Evolutionary conservation across 1,284 basidiomycete species (phyloP).

Genomic region (Pseudozyma thailandica): DNA sequence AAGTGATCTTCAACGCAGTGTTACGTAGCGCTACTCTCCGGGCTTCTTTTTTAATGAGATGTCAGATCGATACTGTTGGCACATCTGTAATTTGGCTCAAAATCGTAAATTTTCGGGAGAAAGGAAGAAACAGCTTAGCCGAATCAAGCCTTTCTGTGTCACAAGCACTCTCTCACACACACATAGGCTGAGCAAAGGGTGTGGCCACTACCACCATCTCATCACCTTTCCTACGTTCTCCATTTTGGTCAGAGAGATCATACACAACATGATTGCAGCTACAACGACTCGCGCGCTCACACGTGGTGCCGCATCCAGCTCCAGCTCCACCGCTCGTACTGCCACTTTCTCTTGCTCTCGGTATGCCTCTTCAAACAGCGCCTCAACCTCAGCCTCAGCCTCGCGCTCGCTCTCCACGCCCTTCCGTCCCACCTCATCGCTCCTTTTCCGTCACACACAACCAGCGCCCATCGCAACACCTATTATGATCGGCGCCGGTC

Average conservation of each 20-base stretch:
- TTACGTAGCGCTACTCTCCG: no score
- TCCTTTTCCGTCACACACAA: constrained; percentile 44
- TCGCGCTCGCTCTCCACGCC: constrained; percentile 42
- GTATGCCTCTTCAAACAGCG: background rate
- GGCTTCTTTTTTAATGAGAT: background rate
- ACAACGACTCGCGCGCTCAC: constrained; percentile 21
- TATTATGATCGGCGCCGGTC: constrained; percentile 56
- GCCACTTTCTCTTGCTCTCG: constrained; percentile 6
- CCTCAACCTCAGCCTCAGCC: constrained; percentile 9
- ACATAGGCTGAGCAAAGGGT: constrained; percentile 9
- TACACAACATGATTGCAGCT: constrained; percentile 7
- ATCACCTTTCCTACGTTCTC: background rate
- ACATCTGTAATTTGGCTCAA: background rate
- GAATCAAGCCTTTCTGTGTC: constrained; percentile 8
- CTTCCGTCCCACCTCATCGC: constrained; percentile 37
- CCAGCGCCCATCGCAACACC: constrained; percentile 52
- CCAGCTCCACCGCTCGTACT: background rate
- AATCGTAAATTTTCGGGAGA: constrained; percentile 5
- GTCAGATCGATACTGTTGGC: background rate
- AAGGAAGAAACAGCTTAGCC: constrained; percentile 10
- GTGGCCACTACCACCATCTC: constrained; percentile 1
- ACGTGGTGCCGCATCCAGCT: constrained; percentile 2
- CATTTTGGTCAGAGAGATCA: background rate
- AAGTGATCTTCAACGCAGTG: background rate
- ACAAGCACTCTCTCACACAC: background rate